Evolutionary conservation across 2,329 filamentous ascomycete genomes (phyloP).

Genomic region (Aspergillus sp.): DNA sequence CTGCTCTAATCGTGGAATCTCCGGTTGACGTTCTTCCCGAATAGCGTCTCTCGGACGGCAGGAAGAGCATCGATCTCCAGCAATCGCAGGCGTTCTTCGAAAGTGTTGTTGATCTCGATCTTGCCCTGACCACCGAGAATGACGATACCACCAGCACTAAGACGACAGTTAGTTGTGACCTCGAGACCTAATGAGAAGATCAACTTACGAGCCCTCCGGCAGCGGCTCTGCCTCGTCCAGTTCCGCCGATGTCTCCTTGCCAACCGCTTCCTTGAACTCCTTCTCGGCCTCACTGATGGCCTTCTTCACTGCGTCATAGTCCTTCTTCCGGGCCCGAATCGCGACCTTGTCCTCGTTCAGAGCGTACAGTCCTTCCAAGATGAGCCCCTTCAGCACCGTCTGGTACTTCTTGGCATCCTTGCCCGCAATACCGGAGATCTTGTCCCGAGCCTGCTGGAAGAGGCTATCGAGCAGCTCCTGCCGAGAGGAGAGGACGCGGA

Average conservation of each 20-base stretch:
- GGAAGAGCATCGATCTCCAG: slow-evolving; percentile 84
- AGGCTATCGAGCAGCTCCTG: slow-evolving; percentile 89
- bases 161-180: slow-evolving; percentile 9
- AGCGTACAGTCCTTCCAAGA: slow-evolving; percentile 88
- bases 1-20: slow-evolving; percentile 80
- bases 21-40: slow-evolving; percentile 92
- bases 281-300: slow-evolving; percentile 72
- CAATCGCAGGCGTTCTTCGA: slow-evolving; percentile 84
- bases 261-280: slow-evolving; percentile 79
- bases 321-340: slow-evolving; percentile 75
- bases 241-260: slow-evolving; percentile 66
- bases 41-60: slow-evolving; percentile 78
- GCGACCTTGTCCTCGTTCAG: slow-evolving; percentile 76
- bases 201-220: slow-evolving; percentile 77
- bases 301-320: slow-evolving; percentile 72
- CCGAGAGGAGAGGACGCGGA: slow-evolving; percentile 80
- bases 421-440: slow-evolving; percentile 65
- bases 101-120: slow-evolving; percentile 98
- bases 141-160: slow-evolving; percentile 76
- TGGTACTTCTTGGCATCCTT: slow-evolving; percentile 63
- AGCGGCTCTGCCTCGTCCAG: slow-evolving; percentile 78
- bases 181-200: not conserved
- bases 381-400: slow-evolving; percentile 70
- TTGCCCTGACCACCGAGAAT: slow-evolving; percentile 83
- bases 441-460: slow-evolving; percentile 76